These are phyloP conservation scores for Kluyveromyces siamensis DNA, from an alignment of 805 yeast genomes.

Conservation along the genomic window DNA sequence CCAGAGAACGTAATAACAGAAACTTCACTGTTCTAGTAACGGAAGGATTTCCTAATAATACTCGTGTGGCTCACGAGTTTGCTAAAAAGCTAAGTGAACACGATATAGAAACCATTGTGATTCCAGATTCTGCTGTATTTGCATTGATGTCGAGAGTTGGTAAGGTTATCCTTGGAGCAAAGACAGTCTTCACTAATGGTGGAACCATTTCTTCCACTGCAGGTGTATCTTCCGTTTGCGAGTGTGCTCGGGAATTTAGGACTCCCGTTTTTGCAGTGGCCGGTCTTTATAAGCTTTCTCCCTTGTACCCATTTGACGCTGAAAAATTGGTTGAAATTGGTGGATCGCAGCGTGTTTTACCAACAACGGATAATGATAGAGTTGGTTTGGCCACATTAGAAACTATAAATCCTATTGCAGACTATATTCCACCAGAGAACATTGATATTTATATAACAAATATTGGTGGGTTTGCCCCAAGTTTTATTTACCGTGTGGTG, in stretches of 20 bases:
- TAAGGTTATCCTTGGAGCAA: constrained; percentile 87
- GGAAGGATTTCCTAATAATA: constrained; percentile 85
- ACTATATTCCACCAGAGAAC: constrained; percentile 88
- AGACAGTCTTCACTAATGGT: constrained; percentile 92
- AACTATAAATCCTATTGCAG: constrained; percentile 73
- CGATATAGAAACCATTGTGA: constrained; percentile 79
- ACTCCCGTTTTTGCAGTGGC: constrained; percentile 97
- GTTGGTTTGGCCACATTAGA: constrained; percentile 52
- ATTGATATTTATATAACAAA: constrained; percentile 92
- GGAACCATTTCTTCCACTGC: constrained; percentile 82
- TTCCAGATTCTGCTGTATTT: constrained; percentile 87
- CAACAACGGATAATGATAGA: constrained; percentile 56
- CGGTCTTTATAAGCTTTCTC: constrained; percentile 87
- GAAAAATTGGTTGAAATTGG: constrained; percentile 85
- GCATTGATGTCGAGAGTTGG: constrained; percentile 98
- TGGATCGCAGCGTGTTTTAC: constrained; percentile 43
- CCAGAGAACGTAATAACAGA: constrained; percentile 66
- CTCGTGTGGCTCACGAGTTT: constrained; percentile 65
- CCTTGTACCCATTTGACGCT: constrained; percentile 82
- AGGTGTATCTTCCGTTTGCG: constrained; percentile 89
- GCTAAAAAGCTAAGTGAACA: constrained; percentile 74
- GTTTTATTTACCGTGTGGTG: constrained; percentile 89
- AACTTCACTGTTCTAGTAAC: constrained; percentile 87
- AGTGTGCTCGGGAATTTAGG: constrained; percentile 87
- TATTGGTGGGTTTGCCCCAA: constrained; percentile 94